These are phyloP conservation scores for Abrus precatorius DNA, from an alignment of 306 rosid genomes.

Conservation along the genomic window DNA sequence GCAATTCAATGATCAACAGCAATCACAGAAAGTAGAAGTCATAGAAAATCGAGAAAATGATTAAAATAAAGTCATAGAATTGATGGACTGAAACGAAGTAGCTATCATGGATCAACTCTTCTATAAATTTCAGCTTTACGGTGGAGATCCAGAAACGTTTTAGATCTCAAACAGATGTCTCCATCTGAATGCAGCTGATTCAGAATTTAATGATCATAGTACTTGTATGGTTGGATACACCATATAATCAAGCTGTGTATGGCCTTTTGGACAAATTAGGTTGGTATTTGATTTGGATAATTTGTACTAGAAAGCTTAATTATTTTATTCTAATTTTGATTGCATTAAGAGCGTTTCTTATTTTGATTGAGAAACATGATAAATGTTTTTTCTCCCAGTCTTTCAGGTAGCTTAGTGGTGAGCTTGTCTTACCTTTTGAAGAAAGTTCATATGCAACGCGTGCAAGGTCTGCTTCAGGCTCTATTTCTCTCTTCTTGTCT, in stretches of 20 bases:
- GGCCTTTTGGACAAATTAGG: conserved; percentile 95
- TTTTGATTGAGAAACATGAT: conserved; percentile 23
- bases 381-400: conserved; percentile 16
- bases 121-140: conserved; percentile 3
- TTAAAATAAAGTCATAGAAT: not conserved
- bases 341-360: conserved; percentile 1
- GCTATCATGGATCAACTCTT: not conserved
- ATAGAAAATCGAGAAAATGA: too few species aligned
- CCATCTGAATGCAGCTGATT: conserved; percentile 47
- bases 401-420: conserved; percentile 96
- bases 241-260: conserved; percentile 50
- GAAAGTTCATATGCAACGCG: conserved; percentile 75
- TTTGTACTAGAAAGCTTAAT: conserved; percentile 27
- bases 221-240: too few species aligned
- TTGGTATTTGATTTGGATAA: conserved; percentile 45
- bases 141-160: not conserved
- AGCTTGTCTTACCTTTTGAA: conserved; percentile 57
- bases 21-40: conserved; percentile 18
- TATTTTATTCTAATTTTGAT: not conserved
- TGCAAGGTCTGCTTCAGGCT: conserved; percentile 99
- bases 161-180: not conserved
- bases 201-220: conserved; percentile 58
- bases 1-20: conserved; percentile 9
- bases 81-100: conserved; percentile 37
- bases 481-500: conserved; percentile 59